phyloP scores from a whole-genome alignment of 1,284 basidiomycete species.

The Rugosomyces carneus region DNA sequence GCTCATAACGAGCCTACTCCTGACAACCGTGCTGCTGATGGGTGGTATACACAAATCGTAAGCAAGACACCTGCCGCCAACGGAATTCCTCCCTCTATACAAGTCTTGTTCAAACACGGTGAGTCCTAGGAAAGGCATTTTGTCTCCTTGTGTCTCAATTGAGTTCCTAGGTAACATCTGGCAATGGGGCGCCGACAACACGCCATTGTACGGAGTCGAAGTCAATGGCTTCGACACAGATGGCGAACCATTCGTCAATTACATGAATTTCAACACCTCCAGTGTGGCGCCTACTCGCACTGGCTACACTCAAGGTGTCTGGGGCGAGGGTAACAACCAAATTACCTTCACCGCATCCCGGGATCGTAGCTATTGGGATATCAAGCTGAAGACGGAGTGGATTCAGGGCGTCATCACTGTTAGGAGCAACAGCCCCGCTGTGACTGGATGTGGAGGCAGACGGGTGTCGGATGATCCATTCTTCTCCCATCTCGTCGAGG shows the following conservation, averaged over 20 bases:
- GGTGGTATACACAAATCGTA: constrained; percentile 15
- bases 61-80: constrained; percentile 12
- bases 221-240: constrained; percentile 14
- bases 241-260: constrained; percentile 11
- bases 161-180: constrained; percentile 13
- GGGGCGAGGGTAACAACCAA: constrained; percentile 14
- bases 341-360: constrained; percentile 8
- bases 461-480: constrained; percentile 9
- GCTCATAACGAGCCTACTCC: constrained; percentile 10
- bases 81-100: no score
- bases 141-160: neutral
- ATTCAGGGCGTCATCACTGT: constrained; percentile 8
- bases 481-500: constrained; percentile 12
- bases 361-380: constrained; percentile 7
- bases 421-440: constrained; percentile 7
- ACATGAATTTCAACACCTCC: constrained; percentile 10
- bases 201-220: constrained; percentile 11
- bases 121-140: neutral
- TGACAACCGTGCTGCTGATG: constrained; percentile 14
- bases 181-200: constrained; percentile 10
- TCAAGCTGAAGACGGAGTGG: constrained; percentile 7
- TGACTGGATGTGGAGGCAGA: constrained; percentile 13
- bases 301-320: constrained; percentile 9
- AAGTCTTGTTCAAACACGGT: constrained; percentile 15
- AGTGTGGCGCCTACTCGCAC: neutral